Evolutionary conservation across 495 filamentous ascomycete species (phyloP), one percentile per base, ranked within the genome.

Genomic region (Clavariopsis aquatica): DNA sequence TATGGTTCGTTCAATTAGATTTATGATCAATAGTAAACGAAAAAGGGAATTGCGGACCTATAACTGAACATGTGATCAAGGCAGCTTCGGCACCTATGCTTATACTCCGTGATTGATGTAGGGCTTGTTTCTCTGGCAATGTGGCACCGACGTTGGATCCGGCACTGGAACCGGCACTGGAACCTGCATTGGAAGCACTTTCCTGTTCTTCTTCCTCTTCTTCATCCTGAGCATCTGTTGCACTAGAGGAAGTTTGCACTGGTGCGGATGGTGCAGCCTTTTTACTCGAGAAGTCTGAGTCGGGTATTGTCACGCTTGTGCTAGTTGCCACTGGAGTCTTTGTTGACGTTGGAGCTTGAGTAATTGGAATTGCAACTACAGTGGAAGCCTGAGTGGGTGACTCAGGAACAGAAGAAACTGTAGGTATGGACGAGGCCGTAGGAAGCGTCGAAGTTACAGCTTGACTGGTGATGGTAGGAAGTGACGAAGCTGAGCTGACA

Each of bases 71-170:
- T 1, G 65, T 68, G 22, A 68, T 68, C 31, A 68, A 29, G 10
- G 59, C 65, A 3, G 54, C 65, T 60, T 68, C 54, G n/a, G 65
- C 65, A 13, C 59, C 60, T 52, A 38, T 68, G 28, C 64, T 49
- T n/a, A 60, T 60, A 7, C 1, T 22, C 3, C 20, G 26, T 9
- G n/a, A 2, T 15, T 23, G 24, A 6, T 45, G 31, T 26, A 52
- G 43, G 46, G 43, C 17, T 9, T 23, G 10, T 36, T 49, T 57
- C 43, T 57, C 26, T 5, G 52, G 41, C 22, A 19, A 43, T 2
- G 51, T 28, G 22, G 22, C 36, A 6, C 36, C 55, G 8, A 23
- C 1, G 22, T 20, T 46, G 17, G 27, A 41, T 13, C 15, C 53
- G 12, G 28, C 31, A 24, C 46, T 57, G 29, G 53, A 26, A 12